A percentile compares a stretch with the other conserved stretches of the same genome.
These are phyloP conservation scores for Lycium ferocissimum DNA, from an alignment of 257 asterid genomes.

Conservation along the genomic window DNA sequence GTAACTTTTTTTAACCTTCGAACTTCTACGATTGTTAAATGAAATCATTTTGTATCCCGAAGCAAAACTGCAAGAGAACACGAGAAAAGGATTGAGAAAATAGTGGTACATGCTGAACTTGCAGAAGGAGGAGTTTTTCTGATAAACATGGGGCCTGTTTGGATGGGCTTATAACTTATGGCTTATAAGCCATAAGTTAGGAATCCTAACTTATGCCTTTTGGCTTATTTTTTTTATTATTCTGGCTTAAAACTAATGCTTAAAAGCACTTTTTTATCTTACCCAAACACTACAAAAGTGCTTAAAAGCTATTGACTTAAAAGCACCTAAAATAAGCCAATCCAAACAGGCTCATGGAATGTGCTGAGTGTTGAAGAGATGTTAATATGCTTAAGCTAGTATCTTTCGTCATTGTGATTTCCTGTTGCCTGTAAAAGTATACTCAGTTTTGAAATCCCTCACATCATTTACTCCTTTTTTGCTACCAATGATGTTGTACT, in stretches of 20 bases:
- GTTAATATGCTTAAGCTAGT: conserved; percentile 14
- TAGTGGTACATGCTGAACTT: conserved; percentile 8
- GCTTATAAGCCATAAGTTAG: too few species aligned
- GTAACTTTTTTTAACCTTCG: not conserved
- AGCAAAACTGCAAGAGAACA: not conserved
- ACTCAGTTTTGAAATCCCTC: not conserved
- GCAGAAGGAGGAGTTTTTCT: conserved; percentile 10
- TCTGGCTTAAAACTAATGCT: too few species aligned
- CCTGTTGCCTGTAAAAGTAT: conserved; percentile 7
- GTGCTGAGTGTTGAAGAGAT: not conserved
- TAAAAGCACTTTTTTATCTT: too few species aligned
- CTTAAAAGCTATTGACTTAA: too few species aligned
- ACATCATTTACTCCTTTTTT: not conserved
- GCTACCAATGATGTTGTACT: not conserved
- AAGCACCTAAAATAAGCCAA: too few species aligned
- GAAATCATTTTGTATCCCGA: not conserved
- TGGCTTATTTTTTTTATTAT: too few species aligned
- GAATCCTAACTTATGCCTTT: too few species aligned
- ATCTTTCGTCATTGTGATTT: not conserved
- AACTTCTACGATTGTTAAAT: not conserved
- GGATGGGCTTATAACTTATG: too few species aligned
- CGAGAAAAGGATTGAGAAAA: not conserved
- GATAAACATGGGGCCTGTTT: not conserved
- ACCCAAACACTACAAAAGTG: too few species aligned
- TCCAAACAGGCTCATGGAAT: not conserved